Evolutionary conservation across 306 rosid species (phyloP), one percentile per base, ranked within the genome.

Genomic region (Ziziphus jujuba): DNA sequence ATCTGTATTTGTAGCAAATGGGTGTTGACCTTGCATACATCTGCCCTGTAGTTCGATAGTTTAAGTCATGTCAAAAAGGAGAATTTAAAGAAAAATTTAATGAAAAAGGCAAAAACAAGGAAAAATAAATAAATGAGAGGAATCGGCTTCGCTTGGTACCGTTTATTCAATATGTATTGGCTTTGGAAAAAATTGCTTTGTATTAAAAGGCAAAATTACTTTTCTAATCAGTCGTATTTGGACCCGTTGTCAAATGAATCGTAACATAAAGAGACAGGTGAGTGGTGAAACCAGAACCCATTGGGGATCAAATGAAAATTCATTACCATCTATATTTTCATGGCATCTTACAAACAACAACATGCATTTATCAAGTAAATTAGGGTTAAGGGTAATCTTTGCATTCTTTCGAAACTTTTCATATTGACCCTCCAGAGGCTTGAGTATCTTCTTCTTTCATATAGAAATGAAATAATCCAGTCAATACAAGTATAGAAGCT

Each of bases 401-500:
- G 35, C 20, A 74, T 65, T 65, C 56, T 48, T 50, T 55, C 24
- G 22, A 3, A 38, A 58, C 43, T 67, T 66, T 31, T 66, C 44
- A 62, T 25, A 60, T 50, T 23, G 53, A 22, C 51, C 25, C 33
- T 28, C 3, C 54, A 57, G 70, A 67, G 35, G 57, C 66, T 17
- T 59, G 56, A 56, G 21, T 55, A 66, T 73, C 76, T 71, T 17
- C 61, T 45, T 72, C 66, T 45, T 49, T 5, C 53, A 57, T 38
- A 35, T 20, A 55, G 52, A 48, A 73, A 24, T 45, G 53, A 50
- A 10, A 12, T 7, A 55, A 40, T 63, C 59, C 66, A 74, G 72
- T 60, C 73, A 53, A 36, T 24, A 31, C 16, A 51, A 13, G 56
- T 63, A 40, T 21, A 24, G 68, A 74, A 58, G 77, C 63, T 36